A percentile compares a stretch with the other conserved stretches of the same genome.
These are phyloP conservation scores for Cucurbita argyrosperma DNA, from an alignment of 306 rosid species.

Conservation along the genomic window DNA sequence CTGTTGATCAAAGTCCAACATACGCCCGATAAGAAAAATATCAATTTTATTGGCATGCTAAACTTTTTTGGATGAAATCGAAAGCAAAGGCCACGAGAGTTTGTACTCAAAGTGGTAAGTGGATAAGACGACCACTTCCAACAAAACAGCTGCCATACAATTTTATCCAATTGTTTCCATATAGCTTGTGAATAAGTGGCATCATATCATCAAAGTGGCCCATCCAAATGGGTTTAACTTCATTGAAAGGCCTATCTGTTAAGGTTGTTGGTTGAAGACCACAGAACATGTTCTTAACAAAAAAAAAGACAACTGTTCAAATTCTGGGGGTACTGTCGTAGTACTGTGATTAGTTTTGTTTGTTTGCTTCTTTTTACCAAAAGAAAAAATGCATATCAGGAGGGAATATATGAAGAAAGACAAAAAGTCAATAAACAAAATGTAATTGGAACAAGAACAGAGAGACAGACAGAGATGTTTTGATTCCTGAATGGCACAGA, in stretches of 20 bases:
- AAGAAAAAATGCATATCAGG: no score
- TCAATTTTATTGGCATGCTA: not conserved
- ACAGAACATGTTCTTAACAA: not conserved
- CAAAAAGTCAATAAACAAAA: not conserved
- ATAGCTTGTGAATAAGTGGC: no score
- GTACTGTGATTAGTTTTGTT: not conserved
- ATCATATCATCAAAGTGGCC: not conserved
- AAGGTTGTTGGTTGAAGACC: not conserved
- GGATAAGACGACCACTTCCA: not conserved
- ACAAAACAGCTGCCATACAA: not conserved
- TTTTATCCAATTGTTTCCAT: not conserved
- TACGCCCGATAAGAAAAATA: no score
- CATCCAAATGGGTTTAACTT: not conserved
- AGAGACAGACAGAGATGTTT: not conserved
- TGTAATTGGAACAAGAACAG: not conserved
- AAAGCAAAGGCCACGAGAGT: no score
- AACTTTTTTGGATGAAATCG: not conserved
- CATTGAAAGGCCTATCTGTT: not conserved
- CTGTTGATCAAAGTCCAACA: no score
- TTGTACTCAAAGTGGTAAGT: no score
- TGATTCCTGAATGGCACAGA: conserved; percentile 5
- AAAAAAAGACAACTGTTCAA: no score
- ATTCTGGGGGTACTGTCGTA: not conserved
- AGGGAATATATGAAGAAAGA: not conserved
- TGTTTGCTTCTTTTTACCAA: no score